Evolutionary conservation across 2,329 filamentous ascomycete species (phyloP).

Genomic region (Verticillium alfalfae): DNA sequence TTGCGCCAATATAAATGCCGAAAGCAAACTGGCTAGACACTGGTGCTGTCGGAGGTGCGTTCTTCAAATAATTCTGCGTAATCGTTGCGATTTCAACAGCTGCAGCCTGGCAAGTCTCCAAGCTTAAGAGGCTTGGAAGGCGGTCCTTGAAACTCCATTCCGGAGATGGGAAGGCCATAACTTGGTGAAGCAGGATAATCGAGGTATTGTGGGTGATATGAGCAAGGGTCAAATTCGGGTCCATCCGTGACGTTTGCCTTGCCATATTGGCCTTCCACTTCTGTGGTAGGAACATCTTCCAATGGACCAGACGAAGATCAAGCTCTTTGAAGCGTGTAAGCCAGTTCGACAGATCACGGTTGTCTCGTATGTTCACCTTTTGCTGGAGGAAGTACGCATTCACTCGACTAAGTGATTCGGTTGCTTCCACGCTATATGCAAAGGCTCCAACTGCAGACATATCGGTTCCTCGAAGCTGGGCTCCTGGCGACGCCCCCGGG

Average conservation of each 20-base stretch:
- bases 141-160: constrained; percentile 4
- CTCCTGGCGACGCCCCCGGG: constrained; percentile 4
- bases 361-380: constrained; percentile 20
- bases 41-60: constrained; percentile 15
- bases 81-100: constrained; percentile 35
- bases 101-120: constrained; percentile 35
- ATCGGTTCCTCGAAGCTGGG: constrained; percentile 14
- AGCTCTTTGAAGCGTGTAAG: constrained; percentile 32
- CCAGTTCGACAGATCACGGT: constrained; percentile 26
- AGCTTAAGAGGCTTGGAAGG: constrained; percentile 25
- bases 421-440: constrained; percentile 30
- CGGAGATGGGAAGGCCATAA: constrained; percentile 18
- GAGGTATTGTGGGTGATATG: constrained; percentile 29
- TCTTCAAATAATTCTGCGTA: constrained; percentile 31
- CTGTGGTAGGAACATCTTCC: constrained; percentile 29
- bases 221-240: constrained; percentile 26
- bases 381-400: constrained; percentile 31
- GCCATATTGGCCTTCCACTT: constrained; percentile 26
- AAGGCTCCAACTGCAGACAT: constrained; percentile 27
- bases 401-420: constrained; percentile 30
- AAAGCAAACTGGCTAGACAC: constrained; percentile 33
- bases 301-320: constrained; percentile 29
- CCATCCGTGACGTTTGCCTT: constrained; percentile 9
- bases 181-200: constrained; percentile 28
- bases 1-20: constrained; percentile 32